A percentile compares a stretch with the other conserved stretches of the same genome.
These are phyloP conservation scores for Saururus chinensis DNA, from an alignment of 164 flowering plant species.

Conservation along the genomic window DNA sequence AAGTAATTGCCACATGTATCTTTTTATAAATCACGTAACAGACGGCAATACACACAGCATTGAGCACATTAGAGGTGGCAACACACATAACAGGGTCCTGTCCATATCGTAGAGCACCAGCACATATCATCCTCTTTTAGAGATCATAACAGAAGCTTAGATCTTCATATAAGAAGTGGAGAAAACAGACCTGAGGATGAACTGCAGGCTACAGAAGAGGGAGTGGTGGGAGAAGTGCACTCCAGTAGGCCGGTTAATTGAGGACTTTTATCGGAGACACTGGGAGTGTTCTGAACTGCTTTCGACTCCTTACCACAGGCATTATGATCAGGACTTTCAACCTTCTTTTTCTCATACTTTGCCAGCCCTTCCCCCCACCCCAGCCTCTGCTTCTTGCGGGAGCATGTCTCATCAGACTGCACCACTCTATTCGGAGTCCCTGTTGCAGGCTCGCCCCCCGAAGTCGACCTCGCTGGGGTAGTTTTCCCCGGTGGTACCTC, in stretches of 20 bases:
- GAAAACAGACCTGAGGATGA: slow-evolving; percentile 49
- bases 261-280: slow-evolving; percentile 43
- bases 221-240: slow-evolving; percentile 80
- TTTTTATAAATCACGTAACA: too few species aligned
- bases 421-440: slow-evolving; percentile 22
- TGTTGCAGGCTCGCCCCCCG: slow-evolving; percentile 28
- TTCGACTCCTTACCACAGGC: slow-evolving; percentile 24
- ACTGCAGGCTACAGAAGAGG: slow-evolving; percentile 81
- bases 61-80: too few species aligned
- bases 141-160: too few species aligned
- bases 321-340: slow-evolving; percentile 59
- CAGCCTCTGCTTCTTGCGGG: slow-evolving; percentile 87
- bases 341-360: slow-evolving; percentile 88
- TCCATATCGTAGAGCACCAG: too few species aligned
- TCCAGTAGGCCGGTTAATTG: slow-evolving; percentile 32
- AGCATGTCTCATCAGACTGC: slow-evolving; percentile 36
- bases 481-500: slow-evolving; percentile 28
- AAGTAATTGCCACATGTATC: too few species aligned
- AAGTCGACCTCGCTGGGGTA: slow-evolving; percentile 39
- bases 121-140: too few species aligned
- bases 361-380: slow-evolving; percentile 99
- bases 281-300: slow-evolving; percentile 10
- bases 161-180: neutral
- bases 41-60: too few species aligned
- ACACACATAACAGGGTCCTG: too few species aligned